Evolutionary conservation across 192 early-diverging fungal genomes (phyloP), one percentile per base, ranked within the genome.

Genomic region (Backusella sp.): DNA sequence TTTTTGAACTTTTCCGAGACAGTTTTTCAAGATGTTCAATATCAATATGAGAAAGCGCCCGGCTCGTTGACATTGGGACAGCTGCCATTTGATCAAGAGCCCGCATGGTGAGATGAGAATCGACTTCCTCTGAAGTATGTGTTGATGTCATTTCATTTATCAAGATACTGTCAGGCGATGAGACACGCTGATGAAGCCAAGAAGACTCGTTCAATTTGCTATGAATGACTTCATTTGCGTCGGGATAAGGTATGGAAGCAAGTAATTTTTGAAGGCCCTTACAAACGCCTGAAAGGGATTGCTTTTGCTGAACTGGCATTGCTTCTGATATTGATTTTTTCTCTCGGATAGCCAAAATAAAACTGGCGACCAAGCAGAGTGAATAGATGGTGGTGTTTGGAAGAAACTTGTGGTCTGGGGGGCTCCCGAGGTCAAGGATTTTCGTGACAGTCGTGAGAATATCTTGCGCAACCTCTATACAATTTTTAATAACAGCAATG

Each of bases 361-460:
- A 30, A 46, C 14, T 26, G 30, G 70, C 41, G 1, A 71, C 41
- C 11, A 71, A 19, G 4, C 41, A 71, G 23, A 44, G 21, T 19
- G 70, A 1, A 71, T 71, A 71, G 17, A 71, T n/a, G 11, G 42
- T 46, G 17, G 6, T 28, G 15, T 44, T 26, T 6, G 70, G 70
- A 15, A 71, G 26, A 71, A 46, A 44, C 39, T 46, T 44, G 7
- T 28, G 44, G 6, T n/a, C 41, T 12, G 41, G 6, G 6, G 19
- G n/a, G 28, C 42, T 30, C 15, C 39, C 70, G 39, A 23, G 11
- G 39, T 6, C 35, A 7, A 71, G 35, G 21, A 71, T 28, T 44
- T 71, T 71, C 15, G 23, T 71, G 21, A 71, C 39, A 46, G 21
- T 71, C 39, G 41, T 71, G 23, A 71, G 70, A 30, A 71, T 71